Evolutionary conservation across 805 yeast genomes (phyloP).

Genomic region (Wickerhamiella siamensis): DNA sequence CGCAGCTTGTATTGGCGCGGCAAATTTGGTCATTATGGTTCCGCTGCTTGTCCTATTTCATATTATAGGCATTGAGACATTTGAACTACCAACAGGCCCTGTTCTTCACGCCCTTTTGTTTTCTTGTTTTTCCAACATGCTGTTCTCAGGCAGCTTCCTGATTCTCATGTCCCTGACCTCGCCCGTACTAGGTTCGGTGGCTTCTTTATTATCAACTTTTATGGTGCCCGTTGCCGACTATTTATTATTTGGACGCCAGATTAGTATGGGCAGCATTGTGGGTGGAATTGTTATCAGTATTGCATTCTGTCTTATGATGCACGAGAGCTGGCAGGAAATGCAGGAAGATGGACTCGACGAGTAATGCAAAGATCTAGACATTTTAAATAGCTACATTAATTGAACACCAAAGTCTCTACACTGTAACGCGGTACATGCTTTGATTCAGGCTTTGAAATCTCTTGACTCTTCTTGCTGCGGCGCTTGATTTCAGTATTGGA

Average conservation of each 20-base stretch:
- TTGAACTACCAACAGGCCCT: slow-evolving; percentile 35
- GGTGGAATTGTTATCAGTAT: slow-evolving; percentile 58
- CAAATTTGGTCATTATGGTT: slow-evolving; percentile 39
- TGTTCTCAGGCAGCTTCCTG: slow-evolving; percentile 58
- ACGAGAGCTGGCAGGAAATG: slow-evolving; percentile 23
- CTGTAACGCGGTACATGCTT: slow-evolving; percentile 21
- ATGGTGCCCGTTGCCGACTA: slow-evolving; percentile 69
- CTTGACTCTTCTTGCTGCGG: slow-evolving; percentile 12
- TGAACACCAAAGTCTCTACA: slow-evolving; percentile 21
- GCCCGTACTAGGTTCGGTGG: slow-evolving; percentile 61
- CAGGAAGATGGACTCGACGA: slow-evolving; percentile 26
- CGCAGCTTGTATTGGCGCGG: slow-evolving; percentile 52
- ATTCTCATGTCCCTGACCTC: slow-evolving; percentile 71
- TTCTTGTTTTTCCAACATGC: slow-evolving; percentile 48
- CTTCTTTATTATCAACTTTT: slow-evolving; percentile 60
- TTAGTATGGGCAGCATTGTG: slow-evolving; percentile 41
- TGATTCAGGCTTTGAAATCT: slow-evolving; percentile 2
- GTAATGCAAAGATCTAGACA: slow-evolving; percentile 2
- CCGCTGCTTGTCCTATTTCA: slow-evolving; percentile 36
- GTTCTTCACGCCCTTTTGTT: slow-evolving; percentile 34
- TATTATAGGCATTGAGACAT: slow-evolving; percentile 40
- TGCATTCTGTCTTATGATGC: slow-evolving; percentile 47
- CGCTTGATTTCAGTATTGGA: slow-evolving; percentile 18
- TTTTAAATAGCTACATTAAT: neutral
- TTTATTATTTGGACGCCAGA: slow-evolving; percentile 43